A percentile compares a stretch with the other conserved stretches of the same genome.
Evolutionary conservation across 2,329 filamentous ascomycete genomes (phyloP).

Genomic region (Myotisia sp.): DNA sequence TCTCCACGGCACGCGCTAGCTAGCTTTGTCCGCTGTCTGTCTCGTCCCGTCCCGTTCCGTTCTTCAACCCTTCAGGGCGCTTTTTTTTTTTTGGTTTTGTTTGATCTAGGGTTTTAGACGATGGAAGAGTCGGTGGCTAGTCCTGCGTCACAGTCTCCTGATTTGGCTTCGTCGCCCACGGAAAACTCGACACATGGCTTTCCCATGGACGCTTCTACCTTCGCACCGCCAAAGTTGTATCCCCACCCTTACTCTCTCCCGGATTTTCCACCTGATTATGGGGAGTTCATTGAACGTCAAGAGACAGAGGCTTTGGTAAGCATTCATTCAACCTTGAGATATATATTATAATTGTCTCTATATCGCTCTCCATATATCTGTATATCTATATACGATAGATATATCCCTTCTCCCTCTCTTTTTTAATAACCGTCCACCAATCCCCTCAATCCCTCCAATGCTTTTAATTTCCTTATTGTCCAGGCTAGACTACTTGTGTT

Average conservation of each 20-base stretch:
- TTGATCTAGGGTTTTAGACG: conserved; percentile 7
- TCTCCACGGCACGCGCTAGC: no score
- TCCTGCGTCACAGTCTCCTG: conserved; percentile 11
- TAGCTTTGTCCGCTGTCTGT: no score
- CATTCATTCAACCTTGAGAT: conserved; percentile 11
- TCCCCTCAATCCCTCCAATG: no score
- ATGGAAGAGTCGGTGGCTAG: conserved; percentile 17
- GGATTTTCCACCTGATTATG: conserved; percentile 29
- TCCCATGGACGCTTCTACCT: no score
- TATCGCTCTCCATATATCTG: no score
- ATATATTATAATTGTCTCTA: no score
- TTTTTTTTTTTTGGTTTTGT: conserved; percentile 2
- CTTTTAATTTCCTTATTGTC: not conserved
- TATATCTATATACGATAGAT: conserved; percentile 6
- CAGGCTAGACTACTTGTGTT: not conserved
- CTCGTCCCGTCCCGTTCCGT: no score
- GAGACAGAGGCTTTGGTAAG: conserved; percentile 37
- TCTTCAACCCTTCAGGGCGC: no score
- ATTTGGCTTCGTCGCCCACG: conserved; percentile 8
- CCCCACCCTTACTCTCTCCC: conserved; percentile 28
- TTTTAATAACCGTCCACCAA: no score
- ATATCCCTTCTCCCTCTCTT: conserved; percentile 6
- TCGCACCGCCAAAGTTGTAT: conserved; percentile 37
- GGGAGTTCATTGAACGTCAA: conserved; percentile 36
- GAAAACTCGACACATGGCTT: conserved; percentile 11